phyloP scores from a whole-genome alignment of 306 rosid species.

The Hippophae gyantsensis region DNA sequence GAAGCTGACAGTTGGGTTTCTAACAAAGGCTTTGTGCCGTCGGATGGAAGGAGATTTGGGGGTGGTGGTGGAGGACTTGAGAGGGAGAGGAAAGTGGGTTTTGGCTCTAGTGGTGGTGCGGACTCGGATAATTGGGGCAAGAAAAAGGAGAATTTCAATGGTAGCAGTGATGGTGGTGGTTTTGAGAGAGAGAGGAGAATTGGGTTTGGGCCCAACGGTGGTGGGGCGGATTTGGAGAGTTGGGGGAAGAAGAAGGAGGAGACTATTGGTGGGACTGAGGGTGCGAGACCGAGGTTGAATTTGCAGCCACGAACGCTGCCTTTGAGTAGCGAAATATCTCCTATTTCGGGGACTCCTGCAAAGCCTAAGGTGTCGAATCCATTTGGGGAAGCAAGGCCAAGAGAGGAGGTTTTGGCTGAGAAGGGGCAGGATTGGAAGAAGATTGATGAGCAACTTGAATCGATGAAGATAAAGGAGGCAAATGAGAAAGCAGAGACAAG shows the following conservation, averaged over 20 bases:
- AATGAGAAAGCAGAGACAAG: conserved; percentile 35
- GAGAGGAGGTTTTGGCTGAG: conserved; percentile 92
- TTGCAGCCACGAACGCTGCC: conserved; percentile 63
- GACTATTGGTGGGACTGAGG: conserved; percentile 11
- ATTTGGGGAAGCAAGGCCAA: conserved; percentile 81
- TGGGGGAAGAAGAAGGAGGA: conserved; percentile 41
- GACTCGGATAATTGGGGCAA: too few species aligned
- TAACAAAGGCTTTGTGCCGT: conserved; percentile 45
- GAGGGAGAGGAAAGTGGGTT: too few species aligned
- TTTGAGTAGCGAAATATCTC: conserved; percentile 32
- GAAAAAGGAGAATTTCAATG: too few species aligned
- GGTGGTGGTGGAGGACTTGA: too few species aligned
- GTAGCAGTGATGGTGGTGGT: conserved; percentile 23
- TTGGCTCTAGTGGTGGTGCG: too few species aligned
- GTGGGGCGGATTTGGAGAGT: conserved; percentile 31
- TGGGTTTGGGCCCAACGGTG: conserved; percentile 26
- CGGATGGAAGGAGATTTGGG: conserved; percentile 51
- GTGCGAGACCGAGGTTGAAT: conserved; percentile 61
- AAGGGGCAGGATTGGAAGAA: conserved; percentile 88
- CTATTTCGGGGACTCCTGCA: conserved; percentile 21
- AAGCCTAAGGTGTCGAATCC: conserved; percentile 63
- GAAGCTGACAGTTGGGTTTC: conserved; percentile 85
- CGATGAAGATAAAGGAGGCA: conserved; percentile 48
- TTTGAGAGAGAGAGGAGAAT: conserved; percentile 45
- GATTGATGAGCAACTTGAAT: conserved; percentile 76